Conservation (phyloP, 2,329 filamentous ascomycete genomes). For the Arthrobotrys pseudoclavata region DNA sequence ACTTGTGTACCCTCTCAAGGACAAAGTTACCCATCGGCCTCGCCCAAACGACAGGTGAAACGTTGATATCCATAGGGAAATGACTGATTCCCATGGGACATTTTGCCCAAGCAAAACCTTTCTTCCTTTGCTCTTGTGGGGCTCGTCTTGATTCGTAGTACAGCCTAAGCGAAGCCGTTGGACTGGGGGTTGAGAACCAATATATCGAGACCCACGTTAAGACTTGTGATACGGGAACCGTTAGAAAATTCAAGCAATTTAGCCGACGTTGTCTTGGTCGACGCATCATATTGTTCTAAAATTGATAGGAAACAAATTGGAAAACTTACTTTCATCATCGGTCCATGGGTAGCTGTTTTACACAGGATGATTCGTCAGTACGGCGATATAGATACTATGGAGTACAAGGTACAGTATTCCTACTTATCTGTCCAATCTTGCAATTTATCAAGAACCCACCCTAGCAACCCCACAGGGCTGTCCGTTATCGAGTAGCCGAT, state of each 20-base stretch:
- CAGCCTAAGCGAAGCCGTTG: slow-evolving; percentile 76
- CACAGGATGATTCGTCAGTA: background rate
- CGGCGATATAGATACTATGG: background rate
- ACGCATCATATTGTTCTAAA: background rate
- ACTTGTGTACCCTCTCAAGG: slow-evolving; percentile 68
- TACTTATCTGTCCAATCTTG: slow-evolving; percentile 78
- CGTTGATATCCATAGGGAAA: slow-evolving; percentile 73
- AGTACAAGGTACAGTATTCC: background rate
- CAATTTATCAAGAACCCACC: slow-evolving; percentile 86
- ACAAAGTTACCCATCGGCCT: slow-evolving; percentile 74
- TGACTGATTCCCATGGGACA: slow-evolving; percentile 71
- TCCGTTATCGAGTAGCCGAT: slow-evolving; percentile 78
- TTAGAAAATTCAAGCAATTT: slow-evolving; percentile 73
- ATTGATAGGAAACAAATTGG: background rate
- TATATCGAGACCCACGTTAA: slow-evolving; percentile 82
- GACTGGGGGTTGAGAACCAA: slow-evolving; percentile 77
- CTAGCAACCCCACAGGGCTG: slow-evolving; percentile 77
- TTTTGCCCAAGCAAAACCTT: slow-evolving; percentile 61
- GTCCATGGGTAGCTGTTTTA: slow-evolving; percentile 41
- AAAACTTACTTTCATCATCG: slow-evolving; percentile 42
- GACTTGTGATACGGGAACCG: slow-evolving; percentile 70
- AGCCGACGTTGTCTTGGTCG: background rate
- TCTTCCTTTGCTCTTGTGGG: slow-evolving; percentile 63
- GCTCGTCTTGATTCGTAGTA: slow-evolving; percentile 75
- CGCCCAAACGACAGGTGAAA: slow-evolving; percentile 72